Evolutionary conservation across 2,329 filamentous ascomycete genomes (phyloP).

Genomic region (Ilyonectria mors-panacis): DNA sequence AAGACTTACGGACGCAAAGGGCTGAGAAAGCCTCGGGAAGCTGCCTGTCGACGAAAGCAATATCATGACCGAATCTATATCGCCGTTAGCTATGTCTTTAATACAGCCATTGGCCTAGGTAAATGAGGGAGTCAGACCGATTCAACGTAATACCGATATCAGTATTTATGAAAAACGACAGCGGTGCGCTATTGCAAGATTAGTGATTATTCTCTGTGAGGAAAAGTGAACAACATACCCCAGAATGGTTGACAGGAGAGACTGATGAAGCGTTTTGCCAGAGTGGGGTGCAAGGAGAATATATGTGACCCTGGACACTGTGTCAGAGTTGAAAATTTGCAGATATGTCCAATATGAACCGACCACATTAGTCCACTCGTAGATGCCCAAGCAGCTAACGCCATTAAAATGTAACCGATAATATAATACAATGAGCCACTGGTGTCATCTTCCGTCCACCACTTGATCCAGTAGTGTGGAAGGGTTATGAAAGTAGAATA

Average conservation of each 20-base stretch:
- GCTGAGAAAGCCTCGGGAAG: not conserved
- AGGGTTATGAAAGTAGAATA: not conserved
- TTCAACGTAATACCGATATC: not conserved
- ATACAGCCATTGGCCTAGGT: not conserved
- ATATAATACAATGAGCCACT: not conserved
- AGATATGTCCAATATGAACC: not conserved
- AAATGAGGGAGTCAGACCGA: not conserved
- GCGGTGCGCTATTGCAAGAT: not conserved
- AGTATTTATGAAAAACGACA: not conserved
- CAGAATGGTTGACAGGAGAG: not conserved
- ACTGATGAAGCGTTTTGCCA: not conserved
- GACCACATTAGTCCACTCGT: not conserved
- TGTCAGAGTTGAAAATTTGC: no score
- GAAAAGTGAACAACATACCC: not conserved
- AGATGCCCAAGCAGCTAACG: not conserved
- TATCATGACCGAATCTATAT: not conserved
- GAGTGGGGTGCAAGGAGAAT: not conserved
- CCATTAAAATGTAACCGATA: not conserved
- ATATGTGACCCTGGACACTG: not conserved
- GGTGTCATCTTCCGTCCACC: not conserved
- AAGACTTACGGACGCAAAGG: not conserved
- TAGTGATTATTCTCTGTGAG: not conserved
- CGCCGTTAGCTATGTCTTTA: not conserved
- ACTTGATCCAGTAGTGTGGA: not conserved
- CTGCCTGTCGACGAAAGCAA: not conserved